Conservation (phyloP, 345 rosid genomes). For the Euclidium syriacum region DNA sequence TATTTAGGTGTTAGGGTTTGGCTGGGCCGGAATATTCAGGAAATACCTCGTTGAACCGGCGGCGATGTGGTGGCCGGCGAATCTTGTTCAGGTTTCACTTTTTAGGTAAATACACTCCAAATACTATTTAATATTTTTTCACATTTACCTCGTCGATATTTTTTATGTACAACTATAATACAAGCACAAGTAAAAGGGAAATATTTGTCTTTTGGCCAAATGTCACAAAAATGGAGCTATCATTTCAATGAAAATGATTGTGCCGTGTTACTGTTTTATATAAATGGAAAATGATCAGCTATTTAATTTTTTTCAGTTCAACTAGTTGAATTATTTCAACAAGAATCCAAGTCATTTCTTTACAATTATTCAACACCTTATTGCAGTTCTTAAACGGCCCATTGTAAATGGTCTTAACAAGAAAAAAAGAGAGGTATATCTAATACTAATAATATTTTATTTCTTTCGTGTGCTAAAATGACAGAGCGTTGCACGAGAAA, state of each 20-base stretch:
- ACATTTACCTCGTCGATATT: conserved; percentile 6
- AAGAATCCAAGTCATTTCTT: too few species aligned
- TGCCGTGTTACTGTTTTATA: neutral
- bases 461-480: neutral
- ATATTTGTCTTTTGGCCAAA: neutral
- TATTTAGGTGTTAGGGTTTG: conserved; percentile 86
- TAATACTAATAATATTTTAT: neutral
- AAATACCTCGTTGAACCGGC: conserved; percentile 91
- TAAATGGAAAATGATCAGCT: too few species aligned
- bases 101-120: conserved; percentile 51
- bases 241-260: neutral
- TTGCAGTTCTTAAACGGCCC: too few species aligned
- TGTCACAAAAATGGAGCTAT: neutral
- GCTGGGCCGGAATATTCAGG: conserved; percentile 97
- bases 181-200: neutral
- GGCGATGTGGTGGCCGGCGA: conserved; percentile 99
- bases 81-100: conserved; percentile 93
- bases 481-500: conserved; percentile 84
- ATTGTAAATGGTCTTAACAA: too few species aligned
- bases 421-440: neutral
- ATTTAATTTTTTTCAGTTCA: too few species aligned
- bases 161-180: neutral
- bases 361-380: too few species aligned
- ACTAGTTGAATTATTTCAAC: too few species aligned
- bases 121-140: neutral